A percentile compares a stretch with the other conserved stretches of the same genome.
Conservation (phyloP, 2,329 filamentous ascomycete species). For the Alternaria arborescens region DNA sequence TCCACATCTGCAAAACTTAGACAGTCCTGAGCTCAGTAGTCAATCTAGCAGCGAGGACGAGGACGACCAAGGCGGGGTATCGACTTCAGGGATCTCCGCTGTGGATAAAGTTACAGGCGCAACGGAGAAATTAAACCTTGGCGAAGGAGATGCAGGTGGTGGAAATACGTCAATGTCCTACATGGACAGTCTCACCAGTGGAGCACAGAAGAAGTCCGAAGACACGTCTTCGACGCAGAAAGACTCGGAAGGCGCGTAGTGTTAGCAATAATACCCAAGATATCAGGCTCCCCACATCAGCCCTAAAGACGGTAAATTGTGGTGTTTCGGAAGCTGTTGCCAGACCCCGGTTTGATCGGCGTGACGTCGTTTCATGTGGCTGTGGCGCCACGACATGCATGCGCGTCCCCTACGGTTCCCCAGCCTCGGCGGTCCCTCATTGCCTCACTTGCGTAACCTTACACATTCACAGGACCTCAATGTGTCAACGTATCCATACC, state of each 20-base stretch:
- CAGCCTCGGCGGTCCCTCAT: slow-evolving; percentile 13
- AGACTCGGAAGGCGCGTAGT: slow-evolving; percentile 10
- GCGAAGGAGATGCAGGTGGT: slow-evolving; percentile 1
- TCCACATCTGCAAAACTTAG: slow-evolving; percentile 50
- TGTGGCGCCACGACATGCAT: slow-evolving; percentile 24
- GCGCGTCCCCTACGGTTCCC: slow-evolving; percentile 22
- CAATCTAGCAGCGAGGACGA: slow-evolving; percentile 46
- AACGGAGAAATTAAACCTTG: slow-evolving; percentile 3
- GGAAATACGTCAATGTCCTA: slow-evolving; percentile 15
- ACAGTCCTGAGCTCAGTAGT: slow-evolving; percentile 51
- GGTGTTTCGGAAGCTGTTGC: slow-evolving; percentile 2
- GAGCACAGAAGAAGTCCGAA: background rate
- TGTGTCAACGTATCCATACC: slow-evolving; percentile 20
- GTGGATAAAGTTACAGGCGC: slow-evolving; percentile 12
- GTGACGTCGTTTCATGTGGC: slow-evolving; percentile 34
- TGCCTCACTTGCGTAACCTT: slow-evolving; percentile 18
- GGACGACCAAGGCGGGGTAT: slow-evolving; percentile 37
- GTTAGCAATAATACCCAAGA: slow-evolving; percentile 13
- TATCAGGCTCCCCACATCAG: background rate
- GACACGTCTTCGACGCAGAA: background rate
- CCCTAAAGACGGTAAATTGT: background rate
- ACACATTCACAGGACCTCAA: background rate
- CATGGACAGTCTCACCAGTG: slow-evolving; percentile 12
- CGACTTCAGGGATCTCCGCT: slow-evolving; percentile 14
- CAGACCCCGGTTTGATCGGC: slow-evolving; percentile 26